phyloP scores from a whole-genome alignment of 2,329 filamentous ascomycete genomes.

The Zymoseptoria tritici region DNA sequence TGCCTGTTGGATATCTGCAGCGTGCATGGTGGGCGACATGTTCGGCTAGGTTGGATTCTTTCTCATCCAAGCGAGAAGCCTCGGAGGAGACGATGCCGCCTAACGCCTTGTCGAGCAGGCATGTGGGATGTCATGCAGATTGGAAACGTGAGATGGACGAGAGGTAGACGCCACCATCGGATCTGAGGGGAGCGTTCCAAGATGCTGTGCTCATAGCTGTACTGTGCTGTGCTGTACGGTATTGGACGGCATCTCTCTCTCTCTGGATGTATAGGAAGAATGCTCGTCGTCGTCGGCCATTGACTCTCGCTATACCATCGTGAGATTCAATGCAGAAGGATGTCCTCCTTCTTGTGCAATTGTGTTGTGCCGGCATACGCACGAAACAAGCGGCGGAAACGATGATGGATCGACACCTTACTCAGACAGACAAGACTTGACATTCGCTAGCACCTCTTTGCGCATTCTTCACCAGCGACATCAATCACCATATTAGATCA shows the following conservation, averaged over 20 bases:
- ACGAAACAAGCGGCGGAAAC: neutral
- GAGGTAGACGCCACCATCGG: neutral
- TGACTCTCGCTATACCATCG: too few relatives aligned
- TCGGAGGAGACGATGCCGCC: neutral
- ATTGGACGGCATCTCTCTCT: neutral
- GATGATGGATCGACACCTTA: neutral
- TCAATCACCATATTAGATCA: too few relatives aligned
- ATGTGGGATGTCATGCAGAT: neutral
- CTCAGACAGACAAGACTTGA: neutral
- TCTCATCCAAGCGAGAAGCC: neutral
- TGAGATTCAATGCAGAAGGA: neutral
- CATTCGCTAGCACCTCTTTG: neutral
- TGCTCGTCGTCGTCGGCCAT: too few relatives aligned
- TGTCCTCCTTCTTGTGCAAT: neutral
- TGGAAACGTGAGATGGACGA: neutral
- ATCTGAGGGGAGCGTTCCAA: neutral
- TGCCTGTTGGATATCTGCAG: neutral
- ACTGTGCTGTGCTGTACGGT: neutral
- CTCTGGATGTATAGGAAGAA: too few relatives aligned
- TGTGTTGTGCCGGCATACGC: neutral
- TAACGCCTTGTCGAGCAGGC: neutral
- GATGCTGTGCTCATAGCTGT: neutral
- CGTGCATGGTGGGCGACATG: too few relatives aligned
- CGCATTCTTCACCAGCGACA: too few relatives aligned
- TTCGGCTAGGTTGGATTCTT: too few relatives aligned